These are phyloP conservation scores for Mycena citricolor DNA, from an alignment of 1,284 basidiomycete species.

Conservation along the genomic window DNA sequence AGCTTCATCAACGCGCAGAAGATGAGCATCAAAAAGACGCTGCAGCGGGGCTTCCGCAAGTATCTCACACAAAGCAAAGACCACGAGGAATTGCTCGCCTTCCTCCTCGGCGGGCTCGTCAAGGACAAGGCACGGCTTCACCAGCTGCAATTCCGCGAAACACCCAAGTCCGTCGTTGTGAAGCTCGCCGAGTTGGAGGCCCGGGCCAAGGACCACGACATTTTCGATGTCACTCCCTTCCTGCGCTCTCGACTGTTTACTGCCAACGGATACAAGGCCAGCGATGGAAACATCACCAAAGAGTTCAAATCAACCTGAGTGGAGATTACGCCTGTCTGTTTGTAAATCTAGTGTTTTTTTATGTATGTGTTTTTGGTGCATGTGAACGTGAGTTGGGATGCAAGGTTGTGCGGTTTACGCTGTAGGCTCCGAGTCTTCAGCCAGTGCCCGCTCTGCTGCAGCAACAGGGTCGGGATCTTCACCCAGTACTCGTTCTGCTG, in stretches of 20 bases:
- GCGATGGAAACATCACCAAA: conserved; percentile 68
- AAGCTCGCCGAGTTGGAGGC: conserved; percentile 81
- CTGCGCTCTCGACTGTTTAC: conserved; percentile 81
- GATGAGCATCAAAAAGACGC: conserved; percentile 96
- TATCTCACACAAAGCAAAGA: conserved; percentile 94
- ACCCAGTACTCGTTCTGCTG: too few relatives aligned
- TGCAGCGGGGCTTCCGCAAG: conserved; percentile 97
- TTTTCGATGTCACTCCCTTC: conserved; percentile 89
- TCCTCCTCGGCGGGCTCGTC: conserved; percentile 91
- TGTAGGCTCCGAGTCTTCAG: neutral
- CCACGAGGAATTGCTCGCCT: conserved; percentile 92
- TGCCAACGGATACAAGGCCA: conserved; percentile 86
- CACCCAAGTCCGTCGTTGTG: conserved; percentile 74
- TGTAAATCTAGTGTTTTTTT: conserved; percentile 6
- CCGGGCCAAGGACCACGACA: conserved; percentile 92
- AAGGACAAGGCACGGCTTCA: conserved; percentile 92
- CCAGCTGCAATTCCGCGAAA: conserved; percentile 73
- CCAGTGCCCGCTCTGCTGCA: too few relatives aligned
- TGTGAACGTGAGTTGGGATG: conserved; percentile 4
- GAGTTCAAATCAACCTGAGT: conserved; percentile 45
- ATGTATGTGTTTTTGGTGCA: conserved; percentile 14
- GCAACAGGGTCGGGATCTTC: conserved; percentile 15
- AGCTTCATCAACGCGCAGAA: conserved; percentile 98
- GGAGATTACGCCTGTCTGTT: conserved; percentile 1
- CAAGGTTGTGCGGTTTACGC: conserved; percentile 11